phyloP scores from a whole-genome alignment of 2,329 filamentous ascomycete genomes.

The Orbilia blumenaviensis region DNA sequence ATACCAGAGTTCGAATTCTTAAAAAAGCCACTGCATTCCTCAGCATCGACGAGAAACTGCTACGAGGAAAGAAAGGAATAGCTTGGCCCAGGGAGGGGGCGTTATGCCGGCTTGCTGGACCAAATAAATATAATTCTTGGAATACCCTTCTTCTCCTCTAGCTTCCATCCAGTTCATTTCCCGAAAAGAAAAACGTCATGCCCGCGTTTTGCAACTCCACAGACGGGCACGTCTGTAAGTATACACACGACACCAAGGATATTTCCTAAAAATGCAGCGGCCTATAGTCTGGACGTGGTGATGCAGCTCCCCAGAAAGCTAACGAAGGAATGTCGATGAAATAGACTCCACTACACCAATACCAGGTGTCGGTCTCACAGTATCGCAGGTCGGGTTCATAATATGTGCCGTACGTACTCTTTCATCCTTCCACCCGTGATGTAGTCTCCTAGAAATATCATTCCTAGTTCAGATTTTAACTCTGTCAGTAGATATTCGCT shows the following conservation, averaged over 20 bases:
- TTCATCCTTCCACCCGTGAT: not conserved
- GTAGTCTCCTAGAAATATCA: not conserved
- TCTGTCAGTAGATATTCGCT: constrained; percentile 61
- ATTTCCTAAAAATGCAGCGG: constrained; percentile 34
- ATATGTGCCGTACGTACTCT: constrained; percentile 36
- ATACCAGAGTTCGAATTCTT: constrained; percentile 2
- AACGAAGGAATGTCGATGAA: not conserved
- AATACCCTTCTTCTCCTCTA: constrained; percentile 23
- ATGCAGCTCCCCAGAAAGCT: constrained; percentile 2
- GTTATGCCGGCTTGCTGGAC: constrained; percentile 12
- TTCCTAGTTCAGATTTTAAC: not conserved
- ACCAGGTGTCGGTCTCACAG: constrained; percentile 17
- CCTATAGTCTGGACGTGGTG: not conserved
- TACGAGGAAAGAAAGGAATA: constrained; percentile 1
- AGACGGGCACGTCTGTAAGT: constrained; percentile 46
- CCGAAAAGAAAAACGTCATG: constrained; percentile 35
- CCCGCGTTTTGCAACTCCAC: constrained; percentile 37
- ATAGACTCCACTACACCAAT: constrained; percentile 29
- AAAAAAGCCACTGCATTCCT: constrained; percentile 9
- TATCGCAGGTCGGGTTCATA: constrained; percentile 37
- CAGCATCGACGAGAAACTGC: constrained; percentile 26
- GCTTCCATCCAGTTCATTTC: constrained; percentile 19
- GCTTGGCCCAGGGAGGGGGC: constrained; percentile 1
- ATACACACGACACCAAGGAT: not conserved
- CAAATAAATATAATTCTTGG: constrained; percentile 36